phyloP scores from a whole-genome alignment of 805 yeast species.

The Candida maris region DNA sequence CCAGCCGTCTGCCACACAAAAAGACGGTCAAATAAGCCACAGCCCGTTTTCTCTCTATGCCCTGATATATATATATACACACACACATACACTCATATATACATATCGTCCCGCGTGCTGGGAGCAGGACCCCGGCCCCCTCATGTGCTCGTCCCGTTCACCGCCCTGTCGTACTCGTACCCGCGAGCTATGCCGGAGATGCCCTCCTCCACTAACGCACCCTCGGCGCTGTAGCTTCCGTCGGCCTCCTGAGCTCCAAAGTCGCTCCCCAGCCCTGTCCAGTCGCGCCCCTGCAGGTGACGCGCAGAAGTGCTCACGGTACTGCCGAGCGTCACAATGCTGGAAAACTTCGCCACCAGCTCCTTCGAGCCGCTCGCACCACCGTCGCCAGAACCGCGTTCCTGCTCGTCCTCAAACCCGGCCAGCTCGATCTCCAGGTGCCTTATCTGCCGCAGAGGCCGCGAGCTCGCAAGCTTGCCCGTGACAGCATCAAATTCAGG shows the following conservation, averaged over 20 bases:
- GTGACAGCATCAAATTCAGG: constrained; percentile 90
- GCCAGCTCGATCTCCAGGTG: constrained; percentile 60
- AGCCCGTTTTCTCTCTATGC: too few species aligned
- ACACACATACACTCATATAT: too few species aligned
- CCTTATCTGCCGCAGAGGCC: constrained; percentile 67
- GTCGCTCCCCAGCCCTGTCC: constrained; percentile 94
- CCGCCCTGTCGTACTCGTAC: constrained; percentile 49
- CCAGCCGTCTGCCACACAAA: too few species aligned
- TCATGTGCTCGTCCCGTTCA: too few species aligned
- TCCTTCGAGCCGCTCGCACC: constrained; percentile 27
- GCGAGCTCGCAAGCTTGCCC: constrained; percentile 66
- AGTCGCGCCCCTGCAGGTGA: constrained; percentile 61
- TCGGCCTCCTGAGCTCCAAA: constrained; percentile 36
- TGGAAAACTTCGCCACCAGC: constrained; percentile 54
- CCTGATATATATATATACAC: too few species aligned
- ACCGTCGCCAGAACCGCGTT: constrained; percentile 18
- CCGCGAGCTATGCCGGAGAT: constrained; percentile 87
- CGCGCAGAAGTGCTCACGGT: constrained; percentile 89
- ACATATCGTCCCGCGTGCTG: too few species aligned
- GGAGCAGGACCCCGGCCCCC: too few species aligned
- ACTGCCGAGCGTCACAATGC: constrained; percentile 60
- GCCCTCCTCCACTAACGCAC: constrained; percentile 81
- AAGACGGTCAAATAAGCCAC: too few species aligned
- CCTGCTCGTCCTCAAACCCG: constrained; percentile 21
- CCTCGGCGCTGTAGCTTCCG: constrained; percentile 51